Percentiles rank a stretch among this genome's conserved stretches.
phyloP scores from a whole-genome alignment of 441 rosid genomes.

The Erodium chrysanthum region DNA sequence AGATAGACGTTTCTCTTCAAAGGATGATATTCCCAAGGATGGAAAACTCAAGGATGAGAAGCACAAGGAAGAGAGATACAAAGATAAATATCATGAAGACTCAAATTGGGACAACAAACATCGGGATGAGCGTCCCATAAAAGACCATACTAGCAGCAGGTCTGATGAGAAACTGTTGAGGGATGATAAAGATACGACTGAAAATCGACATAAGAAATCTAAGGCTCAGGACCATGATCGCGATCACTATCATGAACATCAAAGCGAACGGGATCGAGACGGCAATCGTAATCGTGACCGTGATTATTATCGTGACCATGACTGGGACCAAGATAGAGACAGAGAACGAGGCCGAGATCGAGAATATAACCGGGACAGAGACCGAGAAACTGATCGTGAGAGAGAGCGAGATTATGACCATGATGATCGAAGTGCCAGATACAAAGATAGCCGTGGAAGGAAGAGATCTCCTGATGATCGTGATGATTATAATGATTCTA shows the following conservation, averaged over 20 bases:
- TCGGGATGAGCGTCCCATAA: conserved; percentile 44
- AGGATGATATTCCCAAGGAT: conserved; percentile 48
- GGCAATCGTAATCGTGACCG: conserved; percentile 26
- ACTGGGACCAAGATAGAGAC: conserved; percentile 21
- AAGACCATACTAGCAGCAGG: conserved; percentile 45
- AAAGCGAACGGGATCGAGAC: conserved; percentile 18
- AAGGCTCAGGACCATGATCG: conserved; percentile 42
- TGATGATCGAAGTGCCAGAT: conserved; percentile 49
- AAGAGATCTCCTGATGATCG: conserved; percentile 68
- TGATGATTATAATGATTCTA: conserved; percentile 44
- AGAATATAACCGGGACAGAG: conserved; percentile 25
- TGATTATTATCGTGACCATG: conserved; percentile 32
- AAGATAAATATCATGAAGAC: conserved; percentile 47
- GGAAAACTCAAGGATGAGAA: conserved; percentile 61
- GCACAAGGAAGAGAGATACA: conserved; percentile 45
- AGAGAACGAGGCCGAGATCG: conserved; percentile 28
- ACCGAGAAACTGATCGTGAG: conserved; percentile 38
- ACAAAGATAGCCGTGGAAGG: conserved; percentile 55
- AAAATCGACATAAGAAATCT: conserved; percentile 39
- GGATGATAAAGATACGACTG: conserved; percentile 45
- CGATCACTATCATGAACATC: conserved; percentile 24
- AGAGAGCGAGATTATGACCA: conserved; percentile 32
- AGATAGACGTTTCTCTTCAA: conserved; percentile 33
- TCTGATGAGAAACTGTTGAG: conserved; percentile 48
- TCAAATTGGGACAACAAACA: conserved; percentile 44